phyloP scores from a whole-genome alignment of 371 early-diverging fungal genomes.

The Syncephalastrum sp. region DNA sequence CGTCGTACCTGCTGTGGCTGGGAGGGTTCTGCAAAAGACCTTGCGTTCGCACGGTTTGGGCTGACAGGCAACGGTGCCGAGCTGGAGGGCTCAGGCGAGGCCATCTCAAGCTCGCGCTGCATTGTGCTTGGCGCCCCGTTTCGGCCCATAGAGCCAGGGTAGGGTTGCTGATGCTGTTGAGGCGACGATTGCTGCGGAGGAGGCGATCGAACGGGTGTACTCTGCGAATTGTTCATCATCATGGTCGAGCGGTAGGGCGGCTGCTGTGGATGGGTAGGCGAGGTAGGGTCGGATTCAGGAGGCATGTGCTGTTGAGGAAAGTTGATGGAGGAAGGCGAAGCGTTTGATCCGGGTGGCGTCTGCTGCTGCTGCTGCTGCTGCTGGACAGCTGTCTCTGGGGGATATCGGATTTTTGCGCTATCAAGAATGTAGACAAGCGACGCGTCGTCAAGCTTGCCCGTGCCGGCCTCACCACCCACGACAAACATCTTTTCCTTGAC shows the following conservation, averaged over 20 bases:
- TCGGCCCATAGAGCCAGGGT: not conserved
- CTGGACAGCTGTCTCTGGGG: constrained; percentile 43
- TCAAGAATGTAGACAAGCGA: constrained; percentile 61
- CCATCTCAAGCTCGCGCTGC: not conserved
- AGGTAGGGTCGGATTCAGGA: not conserved
- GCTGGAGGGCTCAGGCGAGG: constrained; percentile 5
- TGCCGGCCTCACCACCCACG: constrained; percentile 62
- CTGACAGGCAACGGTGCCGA: constrained; percentile 6
- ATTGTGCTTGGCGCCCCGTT: too few relatives aligned
- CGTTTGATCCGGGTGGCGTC: not conserved
- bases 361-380: constrained; percentile 4
- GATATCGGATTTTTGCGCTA: constrained; percentile 24
- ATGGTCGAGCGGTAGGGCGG: constrained; percentile 16
- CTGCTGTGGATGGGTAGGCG: constrained; percentile 13
- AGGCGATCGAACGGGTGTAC: constrained; percentile 17
- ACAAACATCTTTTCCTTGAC: constrained; percentile 64
- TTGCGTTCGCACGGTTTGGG: not conserved
- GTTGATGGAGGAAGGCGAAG: constrained; percentile 7
- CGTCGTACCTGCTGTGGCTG: too few relatives aligned
- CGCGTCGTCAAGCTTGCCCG: constrained; percentile 53
- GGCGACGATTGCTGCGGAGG: constrained; percentile 5
- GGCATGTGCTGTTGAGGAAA: constrained; percentile 6
- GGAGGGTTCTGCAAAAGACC: too few relatives aligned
- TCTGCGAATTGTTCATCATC: constrained; percentile 17
- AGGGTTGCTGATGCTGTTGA: constrained; percentile 8